Conservation (phyloP, 305 asterid species). For the Solanum hybrid region DNA sequence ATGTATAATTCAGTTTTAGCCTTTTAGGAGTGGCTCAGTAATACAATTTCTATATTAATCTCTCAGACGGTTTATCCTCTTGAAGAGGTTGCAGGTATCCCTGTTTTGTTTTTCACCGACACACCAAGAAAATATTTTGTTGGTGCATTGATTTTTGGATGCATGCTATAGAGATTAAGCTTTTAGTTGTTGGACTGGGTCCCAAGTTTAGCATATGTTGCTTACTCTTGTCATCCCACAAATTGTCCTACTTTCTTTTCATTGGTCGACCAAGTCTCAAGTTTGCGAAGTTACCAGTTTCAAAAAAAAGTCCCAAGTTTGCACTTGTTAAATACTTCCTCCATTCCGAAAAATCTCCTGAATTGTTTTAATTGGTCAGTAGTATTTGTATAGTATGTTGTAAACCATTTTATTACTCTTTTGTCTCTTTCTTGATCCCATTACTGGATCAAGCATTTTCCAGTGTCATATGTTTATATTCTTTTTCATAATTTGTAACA, state of each 20-base stretch:
- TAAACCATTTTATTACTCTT: not conserved
- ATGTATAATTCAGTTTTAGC: not conserved
- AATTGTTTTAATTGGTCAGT: not conserved
- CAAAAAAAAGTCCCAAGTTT: not conserved
- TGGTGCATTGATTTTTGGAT: not conserved
- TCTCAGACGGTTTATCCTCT: not conserved
- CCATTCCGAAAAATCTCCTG: not conserved
- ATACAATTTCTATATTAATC: not conserved
- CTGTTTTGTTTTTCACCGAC: not conserved
- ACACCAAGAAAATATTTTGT: not conserved
- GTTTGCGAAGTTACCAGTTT: not conserved
- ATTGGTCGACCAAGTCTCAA: not conserved
- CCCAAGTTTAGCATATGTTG: not conserved
- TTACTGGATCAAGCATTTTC: not conserved
- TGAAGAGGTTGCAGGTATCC: constrained; percentile 20
- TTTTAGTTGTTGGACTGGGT: not conserved
- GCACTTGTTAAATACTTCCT: not conserved
- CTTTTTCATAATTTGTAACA: not conserved
- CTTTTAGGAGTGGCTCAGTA: not conserved
- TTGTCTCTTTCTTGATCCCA: not conserved
- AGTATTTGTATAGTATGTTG: not conserved
- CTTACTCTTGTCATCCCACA: not conserved
- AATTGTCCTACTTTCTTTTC: not conserved
- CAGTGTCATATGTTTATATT: not conserved
- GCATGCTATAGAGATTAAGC: not conserved